Evolutionary conservation across 2,329 filamentous ascomycete genomes (phyloP).

Genomic region (Aureobasidium namibiae): DNA sequence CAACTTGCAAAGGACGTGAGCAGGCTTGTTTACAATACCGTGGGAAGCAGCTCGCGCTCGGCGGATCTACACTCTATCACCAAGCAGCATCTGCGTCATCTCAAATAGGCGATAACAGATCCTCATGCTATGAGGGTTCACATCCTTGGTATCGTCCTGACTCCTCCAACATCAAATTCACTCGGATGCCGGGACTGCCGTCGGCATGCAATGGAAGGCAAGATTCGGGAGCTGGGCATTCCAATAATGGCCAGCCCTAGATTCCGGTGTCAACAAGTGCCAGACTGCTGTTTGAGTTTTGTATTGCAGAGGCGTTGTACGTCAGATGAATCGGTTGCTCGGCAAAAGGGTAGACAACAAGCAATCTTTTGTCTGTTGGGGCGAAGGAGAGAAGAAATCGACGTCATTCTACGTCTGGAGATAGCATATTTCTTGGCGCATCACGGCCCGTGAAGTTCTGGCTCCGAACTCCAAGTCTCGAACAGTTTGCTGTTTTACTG

Average conservation of each 20-base stretch:
- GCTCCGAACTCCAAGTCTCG: neutral
- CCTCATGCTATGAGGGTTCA: neutral
- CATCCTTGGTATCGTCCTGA: neutral
- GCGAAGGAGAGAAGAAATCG: neutral
- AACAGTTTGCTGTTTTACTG: too few relatives aligned
- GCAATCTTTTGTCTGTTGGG: constrained; percentile 1
- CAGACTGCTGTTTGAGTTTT: neutral
- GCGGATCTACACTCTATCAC: neutral
- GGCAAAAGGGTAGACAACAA: constrained; percentile 5
- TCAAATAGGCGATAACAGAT: neutral
- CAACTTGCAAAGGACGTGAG: neutral
- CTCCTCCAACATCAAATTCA: neutral
- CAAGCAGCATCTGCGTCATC: neutral
- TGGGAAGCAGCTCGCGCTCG: too few relatives aligned
- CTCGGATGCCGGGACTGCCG: neutral
- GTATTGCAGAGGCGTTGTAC: neutral
- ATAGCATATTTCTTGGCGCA: constrained; percentile 1
- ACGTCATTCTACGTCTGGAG: neutral
- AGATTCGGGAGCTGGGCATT: neutral
- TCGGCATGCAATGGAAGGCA: neutral
- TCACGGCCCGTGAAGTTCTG: neutral
- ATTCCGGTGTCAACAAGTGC: neutral
- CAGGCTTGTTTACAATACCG: too few relatives aligned
- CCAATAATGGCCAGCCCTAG: constrained; percentile 1
- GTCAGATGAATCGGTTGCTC: constrained; percentile 7